phyloP scores from a whole-genome alignment of 768 basidiomycete species.

The Suillus subaureus region DNA sequence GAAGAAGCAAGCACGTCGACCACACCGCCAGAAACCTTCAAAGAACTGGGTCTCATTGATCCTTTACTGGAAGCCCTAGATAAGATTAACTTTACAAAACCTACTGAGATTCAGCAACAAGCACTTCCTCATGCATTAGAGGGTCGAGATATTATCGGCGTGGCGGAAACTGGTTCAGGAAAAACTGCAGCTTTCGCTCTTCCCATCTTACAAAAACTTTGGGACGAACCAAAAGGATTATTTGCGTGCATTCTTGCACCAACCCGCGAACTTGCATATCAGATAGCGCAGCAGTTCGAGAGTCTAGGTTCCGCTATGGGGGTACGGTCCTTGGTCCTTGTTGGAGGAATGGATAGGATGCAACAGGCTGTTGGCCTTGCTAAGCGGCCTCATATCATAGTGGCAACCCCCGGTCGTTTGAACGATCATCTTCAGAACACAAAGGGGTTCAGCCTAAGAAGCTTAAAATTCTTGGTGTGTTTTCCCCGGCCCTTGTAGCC shows the following conservation, averaged over 20 bases:
- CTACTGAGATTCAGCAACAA: conserved; percentile 89
- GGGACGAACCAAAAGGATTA: conserved; percentile 92
- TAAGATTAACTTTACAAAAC: conserved; percentile 78
- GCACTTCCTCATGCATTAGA: conserved; percentile 85
- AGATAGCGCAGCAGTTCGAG: conserved; percentile 97
- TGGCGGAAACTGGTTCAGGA: conserved; percentile 97
- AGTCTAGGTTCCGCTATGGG: conserved; percentile 91
- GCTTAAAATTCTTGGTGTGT: conserved; percentile 84
- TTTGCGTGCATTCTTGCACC: conserved; percentile 95
- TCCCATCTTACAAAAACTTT: conserved; percentile 94
- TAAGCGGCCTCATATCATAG: conserved; percentile 92
- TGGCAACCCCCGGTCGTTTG: conserved; percentile 93
- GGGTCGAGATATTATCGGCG: conserved; percentile 95
- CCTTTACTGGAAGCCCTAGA: conserved; percentile 86
- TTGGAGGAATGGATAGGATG: conserved; percentile 95
- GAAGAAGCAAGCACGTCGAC: conserved; percentile 60
- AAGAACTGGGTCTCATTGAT: conserved; percentile 83
- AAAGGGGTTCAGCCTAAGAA: conserved; percentile 90
- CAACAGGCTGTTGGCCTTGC: conserved; percentile 89
- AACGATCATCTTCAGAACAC: conserved; percentile 96
- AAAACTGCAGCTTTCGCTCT: conserved; percentile 98
- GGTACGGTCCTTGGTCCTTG: conserved; percentile 85
- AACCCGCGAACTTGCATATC: conserved; percentile 97
- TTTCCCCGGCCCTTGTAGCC: background rate
- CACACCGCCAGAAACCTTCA: conserved; percentile 58